Percentiles rank a stretch among this genome's conserved stretches.
phyloP scores from a whole-genome alignment of 2,329 filamentous ascomycete genomes.

The Colletotrichum horii region DNA sequence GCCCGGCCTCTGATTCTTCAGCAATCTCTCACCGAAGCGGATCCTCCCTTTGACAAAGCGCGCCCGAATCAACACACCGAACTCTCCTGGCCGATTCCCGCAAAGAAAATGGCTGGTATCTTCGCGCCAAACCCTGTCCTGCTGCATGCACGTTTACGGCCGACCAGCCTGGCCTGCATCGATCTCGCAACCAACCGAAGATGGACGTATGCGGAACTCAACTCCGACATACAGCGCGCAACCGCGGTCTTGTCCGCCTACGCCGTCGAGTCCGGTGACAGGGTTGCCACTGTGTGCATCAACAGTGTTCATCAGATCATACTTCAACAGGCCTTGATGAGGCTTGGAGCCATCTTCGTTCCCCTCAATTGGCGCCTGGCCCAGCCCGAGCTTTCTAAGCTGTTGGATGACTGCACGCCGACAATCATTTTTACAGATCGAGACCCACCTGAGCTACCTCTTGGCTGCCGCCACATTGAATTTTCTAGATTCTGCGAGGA shows the following conservation, averaged over 20 bases:
- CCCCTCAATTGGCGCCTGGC: conserved; percentile 19
- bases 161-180: conserved; percentile 15
- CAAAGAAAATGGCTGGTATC: not conserved
- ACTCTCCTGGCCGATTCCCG: not conserved
- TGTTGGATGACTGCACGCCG: conserved; percentile 3
- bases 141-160: conserved; percentile 18
- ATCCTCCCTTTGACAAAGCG: not conserved
- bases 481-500: not conserved
- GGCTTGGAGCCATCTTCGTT: conserved; percentile 8
- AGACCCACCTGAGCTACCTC: not conserved
- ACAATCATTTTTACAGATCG: conserved; percentile 2
- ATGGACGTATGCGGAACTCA: conserved; percentile 20
- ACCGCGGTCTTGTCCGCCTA: not conserved
- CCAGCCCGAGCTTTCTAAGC: conserved; percentile 9
- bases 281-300: conserved; percentile 6
- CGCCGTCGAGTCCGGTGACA: not conserved
- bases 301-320: conserved; percentile 20
- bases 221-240: conserved; percentile 13
- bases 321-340: conserved; percentile 11
- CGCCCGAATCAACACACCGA: not conserved
- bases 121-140: conserved; percentile 8
- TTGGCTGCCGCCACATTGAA: not conserved
- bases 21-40: not conserved
- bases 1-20: not conserved
- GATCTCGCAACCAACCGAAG: conserved; percentile 15